Evolutionary conservation across 1,284 basidiomycete species (phyloP).

Genomic region (Flammula alnicola): DNA sequence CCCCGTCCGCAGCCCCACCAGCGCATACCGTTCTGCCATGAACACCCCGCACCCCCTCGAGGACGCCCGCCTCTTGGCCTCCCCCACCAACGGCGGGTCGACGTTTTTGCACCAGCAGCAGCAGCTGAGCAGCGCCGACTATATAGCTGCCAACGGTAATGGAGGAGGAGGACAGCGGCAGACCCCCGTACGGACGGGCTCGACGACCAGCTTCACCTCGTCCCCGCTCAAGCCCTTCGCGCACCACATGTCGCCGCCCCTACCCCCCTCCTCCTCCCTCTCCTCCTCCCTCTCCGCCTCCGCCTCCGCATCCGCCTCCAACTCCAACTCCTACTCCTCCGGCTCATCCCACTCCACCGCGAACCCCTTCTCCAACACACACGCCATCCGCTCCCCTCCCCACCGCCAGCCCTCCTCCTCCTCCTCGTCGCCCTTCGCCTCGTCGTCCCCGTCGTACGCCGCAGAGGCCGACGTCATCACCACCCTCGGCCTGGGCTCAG

Average conservation of each 20-base stretch:
- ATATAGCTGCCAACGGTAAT: neutral
- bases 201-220: conserved; percentile 30
- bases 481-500: conserved; percentile 19
- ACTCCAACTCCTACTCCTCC: conserved; percentile 17
- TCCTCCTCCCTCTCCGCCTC: conserved; percentile 26
- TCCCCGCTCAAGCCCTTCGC: conserved; percentile 35
- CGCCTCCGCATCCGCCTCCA: conserved; percentile 19
- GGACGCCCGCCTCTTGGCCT: conserved; percentile 20
- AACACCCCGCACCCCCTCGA: conserved; percentile 18
- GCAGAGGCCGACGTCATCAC: conserved; percentile 18
- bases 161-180: conserved; percentile 2
- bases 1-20: no score
- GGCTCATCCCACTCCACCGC: neutral
- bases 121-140: conserved; percentile 7
- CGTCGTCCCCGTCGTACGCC: neutral
- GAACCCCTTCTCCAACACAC: conserved; percentile 6
- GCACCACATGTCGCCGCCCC: conserved; percentile 10
- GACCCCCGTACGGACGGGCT: conserved; percentile 14
- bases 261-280: conserved; percentile 22
- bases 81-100: neutral
- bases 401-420: no score
- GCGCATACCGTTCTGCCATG: no score
- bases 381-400: neutral
- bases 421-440: neutral
- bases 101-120: conserved; percentile 3